Evolutionary conservation across 2,329 filamentous ascomycete species (phyloP).

Genomic region (Hortaea werneckii): DNA sequence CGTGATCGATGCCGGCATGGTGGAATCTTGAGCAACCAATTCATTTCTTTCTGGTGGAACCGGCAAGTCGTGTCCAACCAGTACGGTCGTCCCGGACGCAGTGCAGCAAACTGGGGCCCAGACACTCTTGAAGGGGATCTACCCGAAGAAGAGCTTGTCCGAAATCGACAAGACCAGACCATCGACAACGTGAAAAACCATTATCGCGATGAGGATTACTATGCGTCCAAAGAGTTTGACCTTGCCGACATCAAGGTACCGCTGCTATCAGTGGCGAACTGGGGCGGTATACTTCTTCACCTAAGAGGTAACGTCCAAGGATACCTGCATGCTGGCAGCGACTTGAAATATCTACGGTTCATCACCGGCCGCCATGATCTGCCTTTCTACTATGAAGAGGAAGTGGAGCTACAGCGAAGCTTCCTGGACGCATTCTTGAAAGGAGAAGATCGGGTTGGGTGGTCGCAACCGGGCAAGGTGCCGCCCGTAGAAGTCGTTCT

Average conservation of each 20-base stretch:
- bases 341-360: conserved; percentile 59
- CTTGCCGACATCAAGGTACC: conserved; percentile 58
- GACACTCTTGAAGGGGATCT: conserved; percentile 50
- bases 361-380: conserved; percentile 62
- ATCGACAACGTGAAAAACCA: conserved; percentile 39
- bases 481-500: conserved; percentile 52
- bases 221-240: conserved; percentile 54
- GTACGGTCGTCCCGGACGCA: conserved; percentile 44
- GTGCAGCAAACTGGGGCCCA: conserved; percentile 42
- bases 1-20: conserved; percentile 36
- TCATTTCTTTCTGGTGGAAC: conserved; percentile 57
- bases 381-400: conserved; percentile 61
- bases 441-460: conserved; percentile 52
- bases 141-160: conserved; percentile 39
- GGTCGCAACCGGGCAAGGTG: conserved; percentile 47
- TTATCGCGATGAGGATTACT: conserved; percentile 55
- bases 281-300: conserved; percentile 18
- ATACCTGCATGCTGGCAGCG: conserved; percentile 52
- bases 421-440: conserved; percentile 66
- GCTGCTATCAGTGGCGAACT: conserved; percentile 57
- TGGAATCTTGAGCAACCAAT: conserved; percentile 27
- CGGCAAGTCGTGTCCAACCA: conserved; percentile 53
- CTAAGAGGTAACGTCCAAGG: conserved; percentile 53
- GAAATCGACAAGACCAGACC: conserved; percentile 34
- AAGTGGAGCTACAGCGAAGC: conserved; percentile 55